These are phyloP conservation scores for Microascus cirrosus DNA, from an alignment of 2,329 filamentous ascomycete genomes.

Conservation along the genomic window DNA sequence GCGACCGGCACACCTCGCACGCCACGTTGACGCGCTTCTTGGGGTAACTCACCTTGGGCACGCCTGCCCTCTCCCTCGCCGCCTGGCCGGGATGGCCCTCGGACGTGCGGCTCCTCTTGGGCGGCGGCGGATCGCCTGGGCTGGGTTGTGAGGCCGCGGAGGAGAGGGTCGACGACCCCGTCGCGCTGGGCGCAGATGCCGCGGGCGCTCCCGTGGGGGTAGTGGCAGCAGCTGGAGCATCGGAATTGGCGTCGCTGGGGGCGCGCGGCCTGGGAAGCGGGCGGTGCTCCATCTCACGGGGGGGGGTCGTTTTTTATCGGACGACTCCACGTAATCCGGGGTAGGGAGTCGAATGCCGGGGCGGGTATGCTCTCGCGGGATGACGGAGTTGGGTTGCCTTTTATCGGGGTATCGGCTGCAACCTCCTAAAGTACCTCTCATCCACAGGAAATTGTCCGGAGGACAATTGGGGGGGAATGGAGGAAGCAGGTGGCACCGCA, in stretches of 20 bases:
- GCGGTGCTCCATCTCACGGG: not conserved
- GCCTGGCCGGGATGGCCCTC: not conserved
- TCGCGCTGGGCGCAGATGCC: not conserved
- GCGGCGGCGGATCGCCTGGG: not conserved
- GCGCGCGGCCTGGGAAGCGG: not conserved
- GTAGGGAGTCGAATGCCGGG: not conserved
- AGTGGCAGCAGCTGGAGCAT: not conserved
- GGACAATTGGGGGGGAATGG: too few relatives aligned
- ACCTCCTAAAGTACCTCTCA: not conserved
- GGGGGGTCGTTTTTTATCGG: not conserved
- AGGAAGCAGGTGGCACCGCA: too few relatives aligned
- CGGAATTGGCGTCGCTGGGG: not conserved
- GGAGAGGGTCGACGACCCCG: not conserved
- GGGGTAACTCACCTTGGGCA: constrained; percentile 8
- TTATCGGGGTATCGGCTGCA: not conserved
- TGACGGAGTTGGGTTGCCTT: not conserved
- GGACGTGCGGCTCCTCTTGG: not conserved
- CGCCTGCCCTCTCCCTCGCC: not conserved
- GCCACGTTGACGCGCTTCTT: constrained; percentile 12
- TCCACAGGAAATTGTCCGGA: not conserved
- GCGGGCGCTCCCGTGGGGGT: not conserved
- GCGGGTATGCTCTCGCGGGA: not conserved
- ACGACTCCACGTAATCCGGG: not conserved
- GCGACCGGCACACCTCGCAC: constrained; percentile 11
- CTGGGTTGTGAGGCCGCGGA: not conserved